These are phyloP conservation scores for Castanea crenata DNA, from an alignment of 306 rosid species.

Conservation along the genomic window DNA sequence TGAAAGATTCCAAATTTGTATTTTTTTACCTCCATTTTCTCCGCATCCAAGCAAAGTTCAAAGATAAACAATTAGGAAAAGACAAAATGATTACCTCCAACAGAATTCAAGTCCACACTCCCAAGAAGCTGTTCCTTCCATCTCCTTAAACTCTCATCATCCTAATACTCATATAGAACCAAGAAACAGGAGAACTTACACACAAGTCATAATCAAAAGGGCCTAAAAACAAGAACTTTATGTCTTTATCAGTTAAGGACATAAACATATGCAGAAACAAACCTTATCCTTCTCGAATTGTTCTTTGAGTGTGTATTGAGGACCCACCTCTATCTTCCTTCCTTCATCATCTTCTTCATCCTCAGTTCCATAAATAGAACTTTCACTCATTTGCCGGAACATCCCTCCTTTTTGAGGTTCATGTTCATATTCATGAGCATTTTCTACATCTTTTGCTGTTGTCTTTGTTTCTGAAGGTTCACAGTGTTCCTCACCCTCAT, in stretches of 20 bases:
- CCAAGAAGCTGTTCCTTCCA: slow-evolving; percentile 99
- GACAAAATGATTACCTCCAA: slow-evolving; percentile 59
- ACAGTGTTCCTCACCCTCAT: slow-evolving; percentile 21
- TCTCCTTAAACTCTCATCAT: slow-evolving; percentile 90
- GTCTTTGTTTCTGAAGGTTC: slow-evolving; percentile 27
- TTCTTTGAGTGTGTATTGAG: slow-evolving; percentile 79
- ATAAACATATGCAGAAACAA: background rate
- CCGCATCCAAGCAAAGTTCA: background rate
- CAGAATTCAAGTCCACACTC: slow-evolving; percentile 75
- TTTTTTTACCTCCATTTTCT: background rate
- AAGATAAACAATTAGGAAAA: background rate
- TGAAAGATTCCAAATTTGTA: background rate
- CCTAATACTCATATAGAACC: slow-evolving; percentile 39
- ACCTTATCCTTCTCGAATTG: slow-evolving; percentile 95
- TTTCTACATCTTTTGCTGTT: slow-evolving; percentile 19
- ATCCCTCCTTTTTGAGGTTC: slow-evolving; percentile 33
- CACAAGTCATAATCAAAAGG: background rate
- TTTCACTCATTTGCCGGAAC: slow-evolving; percentile 49
- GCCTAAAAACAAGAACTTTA: background rate
- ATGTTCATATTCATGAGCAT: slow-evolving; percentile 24
- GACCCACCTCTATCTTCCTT: slow-evolving; percentile 81
- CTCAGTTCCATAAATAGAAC: slow-evolving; percentile 63
- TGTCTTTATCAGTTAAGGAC: background rate
- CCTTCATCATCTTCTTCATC: slow-evolving; percentile 86
- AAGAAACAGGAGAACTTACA: slow-evolving; percentile 3